A percentile compares a stretch with the other conserved stretches of the same genome.
These are phyloP conservation scores for Naegleria lovaniensis DNA, from an alignment of 208 protist genomes.

Conservation along the genomic window DNA sequence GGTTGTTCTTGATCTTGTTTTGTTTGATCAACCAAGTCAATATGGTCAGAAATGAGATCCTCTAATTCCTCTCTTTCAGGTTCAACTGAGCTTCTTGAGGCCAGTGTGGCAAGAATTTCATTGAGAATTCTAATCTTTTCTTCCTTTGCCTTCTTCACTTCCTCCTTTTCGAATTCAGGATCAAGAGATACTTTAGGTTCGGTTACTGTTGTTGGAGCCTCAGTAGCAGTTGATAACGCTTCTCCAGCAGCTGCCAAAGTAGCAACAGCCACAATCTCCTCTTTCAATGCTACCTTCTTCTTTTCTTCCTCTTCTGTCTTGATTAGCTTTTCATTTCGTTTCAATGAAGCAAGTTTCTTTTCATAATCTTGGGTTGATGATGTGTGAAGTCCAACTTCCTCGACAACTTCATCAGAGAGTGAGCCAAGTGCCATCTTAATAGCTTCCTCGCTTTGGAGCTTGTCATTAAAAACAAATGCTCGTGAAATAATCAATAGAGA, in stretches of 20 bases:
- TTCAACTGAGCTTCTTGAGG: background rate
- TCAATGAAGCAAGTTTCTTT: background rate
- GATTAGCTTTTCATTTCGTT: conserved; percentile 14
- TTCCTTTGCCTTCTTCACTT: background rate
- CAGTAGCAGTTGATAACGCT: background rate
- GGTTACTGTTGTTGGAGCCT: background rate
- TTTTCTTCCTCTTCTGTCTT: conserved; percentile 16
- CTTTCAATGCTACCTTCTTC: background rate
- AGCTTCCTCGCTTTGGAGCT: background rate
- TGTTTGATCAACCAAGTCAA: background rate
- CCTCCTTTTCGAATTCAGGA: background rate
- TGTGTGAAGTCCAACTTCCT: background rate
- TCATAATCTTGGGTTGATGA: background rate
- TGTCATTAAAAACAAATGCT: conserved; percentile 3
- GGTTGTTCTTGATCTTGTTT: background rate
- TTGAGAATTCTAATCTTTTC: conserved; percentile 2
- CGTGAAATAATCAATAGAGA: conserved; percentile 23
- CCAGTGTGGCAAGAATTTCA: background rate
- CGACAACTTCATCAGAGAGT: conserved; percentile 10
- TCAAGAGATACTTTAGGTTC: background rate
- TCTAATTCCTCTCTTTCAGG: background rate
- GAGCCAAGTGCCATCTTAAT: conserved; percentile 12
- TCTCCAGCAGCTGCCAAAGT: background rate
- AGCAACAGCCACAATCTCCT: background rate
- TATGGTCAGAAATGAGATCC: conserved; percentile 16